Evolutionary conservation across 495 filamentous ascomycete genomes (phyloP).

Genomic region (Hapsidospora chrysogenum): DNA sequence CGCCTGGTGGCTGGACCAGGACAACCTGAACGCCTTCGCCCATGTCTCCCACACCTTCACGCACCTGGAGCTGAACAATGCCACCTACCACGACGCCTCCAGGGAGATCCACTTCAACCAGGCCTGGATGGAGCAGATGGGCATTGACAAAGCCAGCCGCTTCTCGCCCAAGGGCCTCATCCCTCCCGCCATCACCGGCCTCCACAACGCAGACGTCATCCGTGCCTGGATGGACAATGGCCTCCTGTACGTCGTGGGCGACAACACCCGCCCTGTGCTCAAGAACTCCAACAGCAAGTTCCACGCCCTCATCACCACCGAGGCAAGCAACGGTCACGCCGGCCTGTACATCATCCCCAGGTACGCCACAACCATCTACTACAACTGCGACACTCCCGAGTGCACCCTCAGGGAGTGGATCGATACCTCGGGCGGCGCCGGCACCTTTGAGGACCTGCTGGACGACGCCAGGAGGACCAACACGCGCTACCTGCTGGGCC

Average conservation of each 20-base stretch:
- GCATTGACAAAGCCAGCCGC: slow-evolving; percentile 20
- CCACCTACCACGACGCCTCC: slow-evolving; percentile 37
- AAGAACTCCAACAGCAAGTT: slow-evolving; percentile 29
- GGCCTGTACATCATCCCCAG: slow-evolving; percentile 42
- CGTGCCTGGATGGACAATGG: slow-evolving; percentile 40
- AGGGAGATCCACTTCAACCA: slow-evolving; percentile 45
- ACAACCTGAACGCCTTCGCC: slow-evolving; percentile 34
- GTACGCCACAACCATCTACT: slow-evolving; percentile 48
- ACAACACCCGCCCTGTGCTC: slow-evolving; percentile 39
- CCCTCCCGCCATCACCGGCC: slow-evolving; percentile 45
- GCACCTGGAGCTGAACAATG: slow-evolving; percentile 41
- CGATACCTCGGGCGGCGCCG: slow-evolving; percentile 34
- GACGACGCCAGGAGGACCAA: slow-evolving; percentile 31
- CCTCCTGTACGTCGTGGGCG: slow-evolving; percentile 42
- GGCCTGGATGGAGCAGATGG: slow-evolving; percentile 36
- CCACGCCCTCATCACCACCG: slow-evolving; percentile 39
- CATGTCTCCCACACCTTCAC: slow-evolving; percentile 48
- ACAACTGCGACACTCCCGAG: slow-evolving; percentile 39
- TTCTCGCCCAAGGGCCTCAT: slow-evolving; percentile 39
- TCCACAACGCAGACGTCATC: slow-evolving; percentile 48
- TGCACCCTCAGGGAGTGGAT: slow-evolving; percentile 46
- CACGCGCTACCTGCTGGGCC: slow-evolving; percentile 35
- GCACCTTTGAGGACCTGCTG: slow-evolving; percentile 31
- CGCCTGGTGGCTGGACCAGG: slow-evolving; percentile 27
- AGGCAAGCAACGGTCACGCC: slow-evolving; percentile 32